phyloP scores from a whole-genome alignment of 208 protist genomes.

The Leishmania lainsoni region DNA sequence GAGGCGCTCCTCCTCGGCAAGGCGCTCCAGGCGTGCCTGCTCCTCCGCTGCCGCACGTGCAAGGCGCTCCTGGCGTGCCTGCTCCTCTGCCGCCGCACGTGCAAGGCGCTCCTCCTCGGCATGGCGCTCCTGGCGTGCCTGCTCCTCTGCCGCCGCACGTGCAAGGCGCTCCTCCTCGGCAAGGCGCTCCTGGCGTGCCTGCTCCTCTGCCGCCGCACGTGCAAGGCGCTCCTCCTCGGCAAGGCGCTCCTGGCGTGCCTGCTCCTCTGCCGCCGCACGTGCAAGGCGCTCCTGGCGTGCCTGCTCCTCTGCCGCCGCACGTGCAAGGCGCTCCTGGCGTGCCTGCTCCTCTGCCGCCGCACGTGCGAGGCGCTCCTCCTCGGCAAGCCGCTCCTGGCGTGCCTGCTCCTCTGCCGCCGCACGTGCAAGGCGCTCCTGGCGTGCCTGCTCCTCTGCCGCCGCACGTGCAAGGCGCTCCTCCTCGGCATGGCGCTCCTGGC shows the following conservation, averaged over 20 bases:
- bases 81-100: conserved; percentile 5
- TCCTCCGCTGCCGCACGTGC: no score
- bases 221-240: not conserved
- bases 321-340: not conserved
- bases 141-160: not conserved
- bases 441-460: not conserved
- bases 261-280: not conserved
- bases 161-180: not conserved
- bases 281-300: not conserved
- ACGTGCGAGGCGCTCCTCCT: not conserved
- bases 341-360: not conserved
- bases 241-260: not conserved
- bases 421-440: not conserved
- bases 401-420: not conserved
- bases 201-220: conserved; percentile 14
- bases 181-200: not conserved
- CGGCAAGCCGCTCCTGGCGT: not conserved
- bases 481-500: not conserved
- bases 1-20: not conserved
- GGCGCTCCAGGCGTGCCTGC: not conserved
- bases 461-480: not conserved
- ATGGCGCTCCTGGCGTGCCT: not conserved
- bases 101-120: conserved; percentile 4
- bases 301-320: not conserved
- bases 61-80: not conserved